Conservation (phyloP, 441 rosid genomes). For the Cnidoscolus chayamansa region DNA sequence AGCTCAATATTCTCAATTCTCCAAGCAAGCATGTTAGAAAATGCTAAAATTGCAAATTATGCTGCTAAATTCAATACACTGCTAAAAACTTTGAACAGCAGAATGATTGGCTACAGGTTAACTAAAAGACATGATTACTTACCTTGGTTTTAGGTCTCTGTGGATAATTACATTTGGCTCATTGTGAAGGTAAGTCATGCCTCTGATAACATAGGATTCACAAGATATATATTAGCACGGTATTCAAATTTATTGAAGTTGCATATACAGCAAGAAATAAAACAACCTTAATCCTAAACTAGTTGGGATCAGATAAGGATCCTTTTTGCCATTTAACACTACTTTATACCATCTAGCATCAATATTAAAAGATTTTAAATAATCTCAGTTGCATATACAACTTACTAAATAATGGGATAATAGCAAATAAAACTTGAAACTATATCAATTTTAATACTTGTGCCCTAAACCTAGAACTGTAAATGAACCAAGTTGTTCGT, state of each 20-base stretch:
- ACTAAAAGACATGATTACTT: slow-evolving; percentile 14
- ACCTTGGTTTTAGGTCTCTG: slow-evolving; percentile 95
- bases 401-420: no score
- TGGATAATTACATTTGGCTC: slow-evolving; percentile 97
- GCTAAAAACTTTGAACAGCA: not conserved
- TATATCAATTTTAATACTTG: no score
- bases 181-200: slow-evolving; percentile 97
- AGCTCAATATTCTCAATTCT: slow-evolving; percentile 11
- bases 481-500: no score
- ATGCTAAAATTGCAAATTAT: slow-evolving; percentile 5
- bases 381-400: no score
- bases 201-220: slow-evolving; percentile 49
- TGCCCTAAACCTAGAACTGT: no score
- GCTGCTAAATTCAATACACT: not conserved
- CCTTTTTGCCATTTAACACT: no score
- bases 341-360: no score
- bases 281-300: no score
- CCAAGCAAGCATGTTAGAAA: slow-evolving; percentile 9
- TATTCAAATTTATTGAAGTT: slow-evolving; percentile 1
- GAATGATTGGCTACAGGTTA: slow-evolving; percentile 11
- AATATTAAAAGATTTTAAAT: no score
- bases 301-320: no score
- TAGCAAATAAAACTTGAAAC: no score
- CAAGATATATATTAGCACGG: slow-evolving; percentile 26
- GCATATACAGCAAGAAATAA: not conserved